Conservation (phyloP, 352 stramenopile species). For the Phytopythium mirpurense region DNA sequence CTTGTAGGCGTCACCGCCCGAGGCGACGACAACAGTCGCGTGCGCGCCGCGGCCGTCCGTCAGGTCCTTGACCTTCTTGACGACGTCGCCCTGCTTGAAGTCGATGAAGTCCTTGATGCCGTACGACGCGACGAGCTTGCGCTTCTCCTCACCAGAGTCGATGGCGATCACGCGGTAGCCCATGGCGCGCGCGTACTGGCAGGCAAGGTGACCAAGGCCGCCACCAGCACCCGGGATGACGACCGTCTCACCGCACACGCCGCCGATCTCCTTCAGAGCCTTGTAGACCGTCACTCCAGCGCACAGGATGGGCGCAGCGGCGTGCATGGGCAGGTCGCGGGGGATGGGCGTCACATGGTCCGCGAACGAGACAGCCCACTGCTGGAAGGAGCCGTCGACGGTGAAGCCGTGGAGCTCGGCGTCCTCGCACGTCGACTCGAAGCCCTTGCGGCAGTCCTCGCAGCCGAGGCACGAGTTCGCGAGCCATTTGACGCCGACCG, state of each 20-base stretch:
- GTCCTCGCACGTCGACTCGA: slow-evolving; percentile 32
- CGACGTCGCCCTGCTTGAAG: slow-evolving; percentile 47
- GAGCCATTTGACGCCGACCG: slow-evolving; percentile 48
- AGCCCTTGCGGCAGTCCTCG: slow-evolving; percentile 47
- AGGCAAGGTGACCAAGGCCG: slow-evolving; percentile 74
- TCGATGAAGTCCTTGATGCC: slow-evolving; percentile 71
- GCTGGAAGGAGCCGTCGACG: slow-evolving; percentile 41
- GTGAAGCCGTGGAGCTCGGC: slow-evolving; percentile 33
- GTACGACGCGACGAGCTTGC: slow-evolving; percentile 52
- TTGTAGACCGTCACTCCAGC: slow-evolving; percentile 86
- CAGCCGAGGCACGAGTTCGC: slow-evolving; percentile 43
- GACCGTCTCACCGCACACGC: slow-evolving; percentile 39
- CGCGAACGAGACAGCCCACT: slow-evolving; percentile 68
- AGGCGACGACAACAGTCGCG: slow-evolving; percentile 71
- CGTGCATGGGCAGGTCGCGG: slow-evolving; percentile 28
- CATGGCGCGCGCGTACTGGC: slow-evolving; percentile 74
- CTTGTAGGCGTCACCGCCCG: slow-evolving; percentile 44
- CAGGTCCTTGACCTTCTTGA: slow-evolving; percentile 31
- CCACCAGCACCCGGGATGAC: slow-evolving; percentile 63
- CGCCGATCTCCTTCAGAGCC: slow-evolving; percentile 61
- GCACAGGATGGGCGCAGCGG: slow-evolving; percentile 71
- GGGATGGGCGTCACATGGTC: slow-evolving; percentile 76
- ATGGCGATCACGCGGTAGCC: slow-evolving; percentile 70
- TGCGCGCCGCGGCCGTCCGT: slow-evolving; percentile 51
- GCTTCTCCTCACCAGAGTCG: slow-evolving; percentile 60